Conservation (phyloP, 192 early-diverging fungal genomes). For the Mycoemilia scoparia region DNA sequence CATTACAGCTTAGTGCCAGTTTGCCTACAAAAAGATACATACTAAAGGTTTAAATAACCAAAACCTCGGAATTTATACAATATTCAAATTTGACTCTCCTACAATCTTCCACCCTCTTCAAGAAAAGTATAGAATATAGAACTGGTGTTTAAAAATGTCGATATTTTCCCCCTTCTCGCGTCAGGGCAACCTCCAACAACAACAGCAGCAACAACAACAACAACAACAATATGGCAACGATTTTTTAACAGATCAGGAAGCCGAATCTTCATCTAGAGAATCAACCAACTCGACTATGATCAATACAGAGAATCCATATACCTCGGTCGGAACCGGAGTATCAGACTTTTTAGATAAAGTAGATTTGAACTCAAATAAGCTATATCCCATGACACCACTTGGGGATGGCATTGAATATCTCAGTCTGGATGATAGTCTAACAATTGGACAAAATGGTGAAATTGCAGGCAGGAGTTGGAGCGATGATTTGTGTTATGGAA, state of each 20-base stretch:
- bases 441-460: slow-evolving; percentile 21
- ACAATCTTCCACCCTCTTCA: too few relatives aligned
- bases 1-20: too few relatives aligned
- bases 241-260: slow-evolving; percentile 5
- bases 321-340: slow-evolving; percentile 13
- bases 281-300: background rate
- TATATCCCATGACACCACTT: slow-evolving; percentile 13
- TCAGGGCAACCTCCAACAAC: slow-evolving; percentile 5
- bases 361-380: slow-evolving; percentile 15
- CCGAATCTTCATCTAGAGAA: background rate
- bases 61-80: too few relatives aligned
- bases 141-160: slow-evolving; percentile 26
- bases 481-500: slow-evolving; percentile 72
- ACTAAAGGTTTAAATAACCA: too few relatives aligned
- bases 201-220: slow-evolving; percentile 15
- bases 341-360: slow-evolving; percentile 25
- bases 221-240: slow-evolving; percentile 3
- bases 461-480: slow-evolving; percentile 57
- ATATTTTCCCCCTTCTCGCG: slow-evolving; percentile 27
- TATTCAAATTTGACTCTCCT: too few relatives aligned
- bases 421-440: slow-evolving; percentile 24
- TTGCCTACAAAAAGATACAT: too few relatives aligned
- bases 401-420: slow-evolving; percentile 25
- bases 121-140: too few relatives aligned
- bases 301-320: background rate